Percentiles rank a stretch among this genome's conserved stretches.
These are phyloP conservation scores for Metschnikowia henanensis DNA, from an alignment of 805 yeast genomes.

Conservation along the genomic window DNA sequence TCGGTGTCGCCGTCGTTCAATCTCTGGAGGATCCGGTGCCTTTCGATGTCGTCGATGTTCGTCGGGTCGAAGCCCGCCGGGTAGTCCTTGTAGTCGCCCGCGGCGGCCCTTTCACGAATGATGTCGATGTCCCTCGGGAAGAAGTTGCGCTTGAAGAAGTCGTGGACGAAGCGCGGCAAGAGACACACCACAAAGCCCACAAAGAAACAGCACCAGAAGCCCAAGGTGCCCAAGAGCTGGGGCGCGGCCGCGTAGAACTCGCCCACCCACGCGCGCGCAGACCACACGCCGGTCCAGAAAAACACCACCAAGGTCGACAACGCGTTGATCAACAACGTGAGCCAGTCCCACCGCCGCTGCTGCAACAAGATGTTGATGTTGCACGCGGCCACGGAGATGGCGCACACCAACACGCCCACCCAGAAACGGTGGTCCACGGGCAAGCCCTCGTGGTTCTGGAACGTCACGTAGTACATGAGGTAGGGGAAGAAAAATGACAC, in stretches of 20 bases:
- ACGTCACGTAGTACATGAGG: conserved; percentile 35
- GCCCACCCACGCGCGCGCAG: conserved; percentile 48
- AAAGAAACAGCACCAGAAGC: conserved; percentile 66
- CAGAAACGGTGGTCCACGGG: conserved; percentile 66
- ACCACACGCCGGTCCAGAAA: conserved; percentile 84
- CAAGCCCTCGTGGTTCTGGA: conserved; percentile 52
- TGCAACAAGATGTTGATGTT: conserved; percentile 65
- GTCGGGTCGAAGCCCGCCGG: conserved; percentile 57
- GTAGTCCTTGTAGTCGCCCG: conserved; percentile 52
- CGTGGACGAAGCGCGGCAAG: conserved; percentile 59
- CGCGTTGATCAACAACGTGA: conserved; percentile 50
- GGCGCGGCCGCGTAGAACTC: conserved; percentile 68
- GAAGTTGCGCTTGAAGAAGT: conserved; percentile 51
- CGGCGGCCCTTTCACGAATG: conserved; percentile 57
- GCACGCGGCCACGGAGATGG: conserved; percentile 62
- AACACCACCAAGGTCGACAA: conserved; percentile 59
- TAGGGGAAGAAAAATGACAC: conserved; percentile 76
- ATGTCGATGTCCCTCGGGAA: conserved; percentile 69
- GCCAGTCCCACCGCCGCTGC: conserved; percentile 80
- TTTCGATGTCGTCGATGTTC: conserved; percentile 41
- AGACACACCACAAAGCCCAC: conserved; percentile 55
- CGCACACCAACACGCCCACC: conserved; percentile 64
- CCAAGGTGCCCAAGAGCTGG: conserved; percentile 57
- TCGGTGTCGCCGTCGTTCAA: conserved; percentile 36
- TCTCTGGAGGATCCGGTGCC: conserved; percentile 32